Base-by-base conservation (phyloP, 768 basidiomycete genomes). In the Mycena olivaceomarginata region DNA sequence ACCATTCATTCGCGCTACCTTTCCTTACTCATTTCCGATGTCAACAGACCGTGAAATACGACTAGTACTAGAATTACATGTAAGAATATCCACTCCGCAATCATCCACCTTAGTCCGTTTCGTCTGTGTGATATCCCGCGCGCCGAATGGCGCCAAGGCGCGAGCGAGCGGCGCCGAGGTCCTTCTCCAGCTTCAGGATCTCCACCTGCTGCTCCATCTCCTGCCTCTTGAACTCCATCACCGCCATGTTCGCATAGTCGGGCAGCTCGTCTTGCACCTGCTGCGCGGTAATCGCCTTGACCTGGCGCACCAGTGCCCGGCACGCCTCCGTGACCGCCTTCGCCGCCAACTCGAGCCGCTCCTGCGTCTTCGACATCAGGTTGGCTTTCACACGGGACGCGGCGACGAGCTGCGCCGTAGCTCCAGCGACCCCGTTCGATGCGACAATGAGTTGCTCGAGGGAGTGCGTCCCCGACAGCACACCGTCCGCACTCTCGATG, bases 171-270 rank as follows among this genome's bases (percentile, higher is more conserved):
- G 93, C 97, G 25, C 95, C 95, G 48, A 99, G 88, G 0, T 99
- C 97, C 88, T 98, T 98, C 89, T 99, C 98, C 81, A 99, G 86
- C 83, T 94, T 97, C 80, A 99, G 88, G 80, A 99, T 98, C 84
- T 98, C 96, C n/a, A 99, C 98, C 86, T 99, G 98, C 82, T 98
- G 97, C 87, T 99, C 98, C 97, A 99, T 99, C 91, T 99, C 98
- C 65, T 94, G 91, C 82, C 93, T 95, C 91, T 99, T 99, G 92
- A 98, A 99, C 86, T 99, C 98, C 82, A 98, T 89, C 57, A 90
- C 93, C 4, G 96, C 96, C 96, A 99, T 98, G 78, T 93, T 94
- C 86, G 94, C 95, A 88, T 97, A 99, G 85, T 96, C 93, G 15
- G 92, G 90, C n/a, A 95, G 93, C 78, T 98, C 96, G 68, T 94